A percentile compares a stretch with the other conserved stretches of the same genome.
Evolutionary conservation across 140 eudicot genomes (phyloP).

Genomic region (Ambrosia hybrid): DNA sequence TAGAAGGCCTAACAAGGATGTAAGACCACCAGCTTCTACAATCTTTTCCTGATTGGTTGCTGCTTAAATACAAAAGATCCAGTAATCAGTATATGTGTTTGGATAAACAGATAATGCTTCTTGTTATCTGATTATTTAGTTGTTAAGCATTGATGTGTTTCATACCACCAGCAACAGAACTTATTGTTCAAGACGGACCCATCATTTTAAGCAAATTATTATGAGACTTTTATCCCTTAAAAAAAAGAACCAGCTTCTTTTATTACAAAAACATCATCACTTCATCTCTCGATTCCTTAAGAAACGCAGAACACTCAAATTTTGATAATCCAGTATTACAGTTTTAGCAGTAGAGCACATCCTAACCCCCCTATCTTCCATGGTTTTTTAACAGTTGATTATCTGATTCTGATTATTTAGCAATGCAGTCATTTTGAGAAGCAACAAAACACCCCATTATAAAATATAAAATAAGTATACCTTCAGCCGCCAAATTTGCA

Average conservation of each 20-base stretch:
- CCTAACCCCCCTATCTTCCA: neutral
- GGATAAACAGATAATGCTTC: slow-evolving; percentile 7
- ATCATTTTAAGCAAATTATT: neutral
- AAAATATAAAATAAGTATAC: slow-evolving; percentile 35
- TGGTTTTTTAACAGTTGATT: neutral
- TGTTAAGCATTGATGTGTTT: neutral
- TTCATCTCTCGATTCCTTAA: neutral
- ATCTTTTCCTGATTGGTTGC: slow-evolving; percentile 86
- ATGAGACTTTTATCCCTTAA: slow-evolving; percentile 4
- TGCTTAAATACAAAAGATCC: slow-evolving; percentile 34
- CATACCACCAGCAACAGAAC: neutral
- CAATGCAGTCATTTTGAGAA: neutral
- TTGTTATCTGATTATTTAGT: neutral
- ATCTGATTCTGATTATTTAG: slow-evolving; percentile 3
- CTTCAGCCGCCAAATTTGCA: slow-evolving; percentile 98
- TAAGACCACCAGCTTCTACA: slow-evolving; percentile 97
- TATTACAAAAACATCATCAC: neutral
- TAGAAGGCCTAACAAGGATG: slow-evolving; percentile 77
- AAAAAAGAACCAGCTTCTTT: neutral
- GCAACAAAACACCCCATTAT: too few relatives aligned
- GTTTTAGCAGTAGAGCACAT: neutral
- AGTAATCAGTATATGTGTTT: neutral
- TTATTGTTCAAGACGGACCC: neutral
- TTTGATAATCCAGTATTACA: neutral
- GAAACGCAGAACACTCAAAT: neutral